These are phyloP conservation scores for Penicillium arizonense DNA, from an alignment of 495 filamentous ascomycete genomes.

Conservation along the genomic window DNA sequence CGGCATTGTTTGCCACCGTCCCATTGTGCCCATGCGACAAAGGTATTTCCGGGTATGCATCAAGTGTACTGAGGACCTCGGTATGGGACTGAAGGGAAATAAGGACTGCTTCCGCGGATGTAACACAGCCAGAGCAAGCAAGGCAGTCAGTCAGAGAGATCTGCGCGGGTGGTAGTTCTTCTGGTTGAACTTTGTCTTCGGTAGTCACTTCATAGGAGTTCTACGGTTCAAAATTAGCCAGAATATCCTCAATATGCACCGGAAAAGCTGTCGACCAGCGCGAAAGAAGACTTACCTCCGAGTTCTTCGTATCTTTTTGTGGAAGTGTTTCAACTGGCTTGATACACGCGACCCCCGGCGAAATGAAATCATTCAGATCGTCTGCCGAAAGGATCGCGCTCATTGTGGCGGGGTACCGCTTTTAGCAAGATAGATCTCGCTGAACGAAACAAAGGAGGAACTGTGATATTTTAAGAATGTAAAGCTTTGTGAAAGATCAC, in stretches of 20 bases:
- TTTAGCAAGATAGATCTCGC: neutral
- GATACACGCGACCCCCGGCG: constrained; percentile 94
- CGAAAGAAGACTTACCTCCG: constrained; percentile 30
- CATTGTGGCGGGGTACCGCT: constrained; percentile 56
- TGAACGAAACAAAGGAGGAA: constrained; percentile 7
- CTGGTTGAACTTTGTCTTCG: constrained; percentile 70
- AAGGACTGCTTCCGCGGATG: constrained; percentile 91
- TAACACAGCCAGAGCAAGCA: constrained; percentile 96
- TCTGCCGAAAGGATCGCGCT: constrained; percentile 94
- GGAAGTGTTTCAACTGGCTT: constrained; percentile 94
- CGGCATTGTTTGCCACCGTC: constrained; percentile 23
- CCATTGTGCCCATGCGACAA: constrained; percentile 19
- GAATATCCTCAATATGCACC: neutral
- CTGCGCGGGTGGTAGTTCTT: constrained; percentile 65
- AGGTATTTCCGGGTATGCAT: constrained; percentile 57
- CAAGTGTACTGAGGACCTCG: constrained; percentile 82
- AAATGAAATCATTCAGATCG: constrained; percentile 98
- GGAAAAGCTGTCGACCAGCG: neutral
- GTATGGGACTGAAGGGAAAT: constrained; percentile 89
- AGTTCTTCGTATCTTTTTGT: constrained; percentile 35
- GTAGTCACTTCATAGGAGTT: constrained; percentile 84
- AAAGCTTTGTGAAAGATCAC: neutral
- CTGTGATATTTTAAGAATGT: neutral
- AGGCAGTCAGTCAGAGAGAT: constrained; percentile 97
- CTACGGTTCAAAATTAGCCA: constrained; percentile 38